A percentile compares a stretch with the other conserved stretches of the same genome.
phyloP scores from a whole-genome alignment of 768 basidiomycete species.

The Amanita rubescens region DNA sequence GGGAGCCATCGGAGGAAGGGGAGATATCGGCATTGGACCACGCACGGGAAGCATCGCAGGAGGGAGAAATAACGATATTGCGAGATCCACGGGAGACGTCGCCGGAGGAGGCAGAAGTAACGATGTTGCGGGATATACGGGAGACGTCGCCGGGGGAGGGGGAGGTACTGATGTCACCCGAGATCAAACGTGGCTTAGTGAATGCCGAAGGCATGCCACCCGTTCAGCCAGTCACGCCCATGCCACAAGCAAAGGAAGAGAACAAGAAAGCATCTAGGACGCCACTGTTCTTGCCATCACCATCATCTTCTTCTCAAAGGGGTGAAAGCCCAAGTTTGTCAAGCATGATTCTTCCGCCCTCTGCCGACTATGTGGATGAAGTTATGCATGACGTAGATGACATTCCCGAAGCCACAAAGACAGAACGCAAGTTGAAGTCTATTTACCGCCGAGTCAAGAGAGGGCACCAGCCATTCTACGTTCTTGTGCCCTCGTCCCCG shows the following conservation, averaged over 20 bases:
- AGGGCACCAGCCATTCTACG: not conserved
- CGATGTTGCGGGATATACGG: not conserved
- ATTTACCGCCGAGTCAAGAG: not conserved
- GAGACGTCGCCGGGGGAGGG: not conserved
- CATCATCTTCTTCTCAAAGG: slow-evolving; percentile 1
- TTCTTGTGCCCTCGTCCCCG: slow-evolving; percentile 5
- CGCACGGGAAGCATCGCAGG: too few relatives aligned
- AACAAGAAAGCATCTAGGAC: not conserved
- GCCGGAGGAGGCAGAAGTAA: not conserved
- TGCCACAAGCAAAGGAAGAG: not conserved
- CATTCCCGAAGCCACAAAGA: not conserved
- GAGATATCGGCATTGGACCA: too few relatives aligned
- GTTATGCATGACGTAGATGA: not conserved
- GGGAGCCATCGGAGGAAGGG: too few relatives aligned
- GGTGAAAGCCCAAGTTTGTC: not conserved
- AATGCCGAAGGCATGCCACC: not conserved
- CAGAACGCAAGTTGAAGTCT: not conserved
- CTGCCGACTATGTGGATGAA: not conserved
- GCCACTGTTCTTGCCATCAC: slow-evolving; percentile 6
- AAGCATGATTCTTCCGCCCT: not conserved
- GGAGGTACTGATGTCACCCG: not conserved
- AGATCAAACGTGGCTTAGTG: not conserved
- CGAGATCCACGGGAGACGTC: not conserved
- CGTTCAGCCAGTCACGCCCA: not conserved
- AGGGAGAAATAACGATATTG: not conserved